phyloP scores from a whole-genome alignment of 2,329 filamentous ascomycete genomes.

The Talaromyces sp. region DNA sequence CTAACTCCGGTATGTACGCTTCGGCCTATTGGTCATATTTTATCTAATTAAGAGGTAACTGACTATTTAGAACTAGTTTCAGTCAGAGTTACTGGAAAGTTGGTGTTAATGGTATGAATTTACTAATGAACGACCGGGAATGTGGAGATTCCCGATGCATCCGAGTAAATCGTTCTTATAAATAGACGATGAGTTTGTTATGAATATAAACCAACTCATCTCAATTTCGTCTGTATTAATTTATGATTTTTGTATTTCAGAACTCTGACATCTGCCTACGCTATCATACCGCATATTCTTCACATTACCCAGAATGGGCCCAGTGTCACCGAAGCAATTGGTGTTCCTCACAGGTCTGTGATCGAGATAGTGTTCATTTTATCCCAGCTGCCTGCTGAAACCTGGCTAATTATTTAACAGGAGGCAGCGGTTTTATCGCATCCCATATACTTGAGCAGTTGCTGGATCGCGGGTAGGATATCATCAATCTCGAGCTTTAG shows the following conservation, averaged over 20 bases:
- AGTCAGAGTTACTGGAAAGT: no score
- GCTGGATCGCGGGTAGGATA: slow-evolving; percentile 25
- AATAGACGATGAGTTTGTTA: background rate
- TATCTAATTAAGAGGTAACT: no score
- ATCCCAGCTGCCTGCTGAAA: background rate
- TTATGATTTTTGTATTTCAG: background rate
- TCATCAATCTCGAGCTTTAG: background rate
- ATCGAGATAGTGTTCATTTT: background rate
- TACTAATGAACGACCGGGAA: no score
- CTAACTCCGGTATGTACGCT: background rate
- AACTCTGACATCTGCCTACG: background rate
- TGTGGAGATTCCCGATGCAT: background rate
- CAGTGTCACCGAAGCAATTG: background rate
- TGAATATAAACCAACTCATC: background rate
- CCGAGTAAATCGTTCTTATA: background rate
- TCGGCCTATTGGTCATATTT: background rate
- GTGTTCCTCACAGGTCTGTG: background rate
- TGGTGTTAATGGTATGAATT: no score
- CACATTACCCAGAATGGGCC: background rate
- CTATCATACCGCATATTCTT: background rate
- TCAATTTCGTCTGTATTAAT: background rate
- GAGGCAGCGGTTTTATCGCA: slow-evolving; percentile 58
- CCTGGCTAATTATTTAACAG: slow-evolving; percentile 15
- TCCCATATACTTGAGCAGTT: slow-evolving; percentile 55
- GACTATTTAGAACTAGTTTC: no score